Base-by-base conservation (phyloP, 1,284 basidiomycete species). In the Austropuccinia psidii region DNA sequence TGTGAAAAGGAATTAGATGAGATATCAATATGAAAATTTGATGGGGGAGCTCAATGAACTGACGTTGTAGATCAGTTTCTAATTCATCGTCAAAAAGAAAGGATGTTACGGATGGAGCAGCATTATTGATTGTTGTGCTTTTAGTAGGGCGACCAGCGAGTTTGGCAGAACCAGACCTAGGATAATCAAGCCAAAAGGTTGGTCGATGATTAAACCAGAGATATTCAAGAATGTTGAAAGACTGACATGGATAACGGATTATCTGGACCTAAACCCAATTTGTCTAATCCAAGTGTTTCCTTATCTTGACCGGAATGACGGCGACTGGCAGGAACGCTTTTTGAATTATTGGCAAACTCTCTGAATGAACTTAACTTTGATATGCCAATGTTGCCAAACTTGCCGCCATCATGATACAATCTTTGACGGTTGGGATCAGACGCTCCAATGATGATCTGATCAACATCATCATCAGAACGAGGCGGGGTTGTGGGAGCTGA, bases 1-100 rank as follows among this genome's bases (percentile, higher is more conserved):
- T 91, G 80, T 67, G 35, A 60, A 29, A 75, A 65, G 76, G 73
- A 21, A 29, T 75, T 50, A 55, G 70, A 78, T 78, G 1, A 72
- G 11, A n/a, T 31, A 21, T 31, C 3, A 57, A 43, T 11, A 75
- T 77, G 77, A 72, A 29, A 66, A 43, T 74, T 47, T 41, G 39
- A 17, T 54, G 67, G 9, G 31, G 72, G 74, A 65, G 65, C 65
- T 50, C 74, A 41, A 69, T n/a, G 49, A 6, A 21, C 88, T 78
- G 77, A 93, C 90, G 91, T 77, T 92, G 88, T 86, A 93, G 90
- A 80, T 93, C 90, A 81, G 90, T 87, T 78, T 93, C 91, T 77
- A 93, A 82, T 79, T 93, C 90, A 80, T 93, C 89, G 77, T 93
- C 91, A 75, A 93, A 83, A 86, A 93, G 87, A 86, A 91, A 90